Base-by-base conservation (phyloP, 768 basidiomycete species). In the Amanita thiersii region DNA sequence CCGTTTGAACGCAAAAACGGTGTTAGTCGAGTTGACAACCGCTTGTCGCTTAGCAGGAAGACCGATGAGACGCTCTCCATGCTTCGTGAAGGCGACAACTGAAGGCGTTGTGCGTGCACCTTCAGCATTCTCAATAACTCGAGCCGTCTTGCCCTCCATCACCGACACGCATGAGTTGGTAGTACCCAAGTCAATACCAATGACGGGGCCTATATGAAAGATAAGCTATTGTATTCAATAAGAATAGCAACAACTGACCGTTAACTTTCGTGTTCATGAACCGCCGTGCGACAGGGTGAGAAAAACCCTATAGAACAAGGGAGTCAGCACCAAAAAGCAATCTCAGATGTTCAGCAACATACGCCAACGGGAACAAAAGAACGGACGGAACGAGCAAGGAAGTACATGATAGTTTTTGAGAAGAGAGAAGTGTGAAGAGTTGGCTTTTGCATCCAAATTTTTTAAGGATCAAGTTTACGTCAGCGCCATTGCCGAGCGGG, bases 51-150 rank as follows among this genome's bases (percentile, higher is more conserved):
- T 93, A 8, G 94, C 96, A 17, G 94, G 93, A 31, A 96, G 77
- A 63, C 94, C 94, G 46, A 96, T 84, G 23, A 97, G 74, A 45
- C 94, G 90, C 61, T 99, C 96, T 43, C 90, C 91, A 54, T 97
- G 92, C 63, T 97, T 96, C 42, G 96, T 91, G 75, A 99, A 99
- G 28, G 94, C 94, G 51, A 98, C 90, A 43, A 97, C 91, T 28
- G 96, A 99, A 2, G 96, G 96, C 11, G 96, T 99, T 48, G 96
- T 98, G 52, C 96, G 81, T 44, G 86, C 87, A 70, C 96, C 94
- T 70, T 98, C 94, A 4, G 93, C 70, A 70, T 98, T 98, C 68
- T 97, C 96, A 52, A 99, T 85, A 49, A 98, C 94, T 51, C 88
- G 85, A 37, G 93, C 78, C 25, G 81, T 84, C 69, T 94, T 82